Base-by-base conservation (phyloP, 768 basidiomycete species). In the Phlegmacium glaucopus region DNA sequence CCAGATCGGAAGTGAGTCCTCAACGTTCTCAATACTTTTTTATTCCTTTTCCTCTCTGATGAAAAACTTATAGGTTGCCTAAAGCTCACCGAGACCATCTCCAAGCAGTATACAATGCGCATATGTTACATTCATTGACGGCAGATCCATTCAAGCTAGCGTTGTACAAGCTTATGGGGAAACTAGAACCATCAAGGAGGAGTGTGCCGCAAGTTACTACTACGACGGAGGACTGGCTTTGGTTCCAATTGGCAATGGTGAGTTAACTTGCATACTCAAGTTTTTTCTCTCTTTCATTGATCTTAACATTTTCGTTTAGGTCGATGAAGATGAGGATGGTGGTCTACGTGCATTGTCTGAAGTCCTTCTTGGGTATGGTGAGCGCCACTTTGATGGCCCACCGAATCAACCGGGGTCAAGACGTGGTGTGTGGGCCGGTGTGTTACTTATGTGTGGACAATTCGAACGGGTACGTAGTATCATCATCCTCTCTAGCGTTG, bases 161-260 rank as follows among this genome's bases (percentile, higher is more conserved):
- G 0, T 66, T 99, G 27, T 97, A 96, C 75, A 97, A 96, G 65
- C 72, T 99, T 29, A 87, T 97, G 75, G 95, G 93, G 37, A 89
- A 89, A 57, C 78, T 95, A 44, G 96, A 99, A 56, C 82, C 92
- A 1, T 67, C 79, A 4, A 76, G 89, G 47, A 78, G 93, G 40
- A 87, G 81, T 57, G 84, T 94, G 2, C 78, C 83, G 5, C 80
- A 84, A 34, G 92, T 97, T 4, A 97, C 94, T 0, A 79, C 79
- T 9, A 94, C 94, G 1, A 94, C 91, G 2, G 96, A 97, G 63
- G 96, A 99, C 65, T 99, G 95, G 95, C 72, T 97, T 29, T 99
- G 95, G 95, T 85, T 94, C 73, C 94, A 99, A 69, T 77, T 98
- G 11, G 77, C 85, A 1, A 87, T 97, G 81, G 89, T 83, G 40